Conservation (phyloP, 1,284 basidiomycete genomes). For the Phaffia rhodozyma region DNA sequence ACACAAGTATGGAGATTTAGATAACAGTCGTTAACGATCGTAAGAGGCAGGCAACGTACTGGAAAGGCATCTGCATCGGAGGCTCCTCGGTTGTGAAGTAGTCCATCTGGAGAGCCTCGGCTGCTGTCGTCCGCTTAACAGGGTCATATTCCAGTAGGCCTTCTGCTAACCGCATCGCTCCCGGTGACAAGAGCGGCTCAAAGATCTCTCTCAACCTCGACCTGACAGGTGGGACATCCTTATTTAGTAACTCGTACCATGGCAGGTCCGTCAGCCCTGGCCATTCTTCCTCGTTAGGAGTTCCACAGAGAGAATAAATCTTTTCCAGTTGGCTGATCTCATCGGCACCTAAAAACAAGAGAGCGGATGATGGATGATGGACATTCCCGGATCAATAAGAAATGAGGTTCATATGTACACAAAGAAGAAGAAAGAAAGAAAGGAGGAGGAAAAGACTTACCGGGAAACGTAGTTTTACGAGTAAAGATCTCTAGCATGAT, state of each 20-base stretch:
- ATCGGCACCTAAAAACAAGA: conserved; percentile 89
- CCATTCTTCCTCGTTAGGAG: conserved; percentile 74
- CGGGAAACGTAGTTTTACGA: conserved; percentile 45
- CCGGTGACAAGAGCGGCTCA: conserved; percentile 70
- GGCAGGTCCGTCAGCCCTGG: conserved; percentile 68
- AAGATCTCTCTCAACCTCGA: conserved; percentile 68
- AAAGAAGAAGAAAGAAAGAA: too few relatives aligned
- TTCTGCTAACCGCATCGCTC: conserved; percentile 73
- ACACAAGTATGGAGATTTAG: background rate
- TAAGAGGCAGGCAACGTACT: conserved; percentile 46
- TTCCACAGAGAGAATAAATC: conserved; percentile 82
- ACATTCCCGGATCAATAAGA: background rate
- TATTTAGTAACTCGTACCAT: conserved; percentile 91
- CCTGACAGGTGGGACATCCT: conserved; percentile 59
- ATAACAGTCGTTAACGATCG: too few relatives aligned
- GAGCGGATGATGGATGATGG: conserved; percentile 27
- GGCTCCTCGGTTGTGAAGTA: conserved; percentile 80
- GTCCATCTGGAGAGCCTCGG: conserved; percentile 60
- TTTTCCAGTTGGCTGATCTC: conserved; percentile 94
- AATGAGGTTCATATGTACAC: too few relatives aligned
- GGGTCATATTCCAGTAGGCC: conserved; percentile 76
- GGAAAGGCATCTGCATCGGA: conserved; percentile 55
- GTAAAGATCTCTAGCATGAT: conserved; percentile 97
- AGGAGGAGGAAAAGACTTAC: background rate
- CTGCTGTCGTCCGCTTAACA: conserved; percentile 57